phyloP scores from a whole-genome alignment of 1,284 basidiomycete genomes.

The Sporisorium reilianum region DNA sequence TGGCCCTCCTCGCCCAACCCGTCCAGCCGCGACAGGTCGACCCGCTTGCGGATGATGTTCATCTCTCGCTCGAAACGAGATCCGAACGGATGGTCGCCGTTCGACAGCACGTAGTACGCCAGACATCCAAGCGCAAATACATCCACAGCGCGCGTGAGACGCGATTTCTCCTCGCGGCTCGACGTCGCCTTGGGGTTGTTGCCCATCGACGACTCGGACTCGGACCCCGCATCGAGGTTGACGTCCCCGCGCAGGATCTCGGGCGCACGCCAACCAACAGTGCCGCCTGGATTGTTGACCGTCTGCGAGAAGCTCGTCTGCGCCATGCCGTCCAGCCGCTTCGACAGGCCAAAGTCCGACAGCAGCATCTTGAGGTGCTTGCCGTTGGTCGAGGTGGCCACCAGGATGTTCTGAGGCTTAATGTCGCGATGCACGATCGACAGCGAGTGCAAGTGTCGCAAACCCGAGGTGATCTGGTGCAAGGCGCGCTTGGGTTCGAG shows the following conservation, averaged over 20 bases:
- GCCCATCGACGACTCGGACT: conserved; percentile 51
- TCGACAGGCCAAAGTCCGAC: conserved; percentile 68
- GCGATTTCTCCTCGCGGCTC: conserved; percentile 46
- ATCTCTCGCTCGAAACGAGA: conserved; percentile 67
- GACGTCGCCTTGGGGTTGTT: conserved; percentile 26
- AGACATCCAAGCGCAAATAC: conserved; percentile 68
- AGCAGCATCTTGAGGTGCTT: conserved; percentile 65
- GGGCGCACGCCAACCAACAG: conserved; percentile 67
- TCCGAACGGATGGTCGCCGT: conserved; percentile 67
- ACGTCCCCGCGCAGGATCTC: conserved; percentile 65
- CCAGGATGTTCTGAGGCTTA: conserved; percentile 97
- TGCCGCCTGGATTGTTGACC: conserved; percentile 66
- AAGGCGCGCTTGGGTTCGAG: conserved; percentile 84
- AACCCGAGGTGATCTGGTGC: conserved; percentile 85
- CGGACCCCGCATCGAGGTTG: conserved; percentile 54
- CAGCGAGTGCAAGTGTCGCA: conserved; percentile 90
- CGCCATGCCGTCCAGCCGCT: conserved; percentile 64
- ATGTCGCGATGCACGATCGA: conserved; percentile 98
- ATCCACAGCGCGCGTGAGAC: conserved; percentile 66
- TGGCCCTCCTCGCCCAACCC: conserved; percentile 63
- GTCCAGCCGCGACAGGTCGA: conserved; percentile 57
- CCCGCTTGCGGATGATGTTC: conserved; percentile 62
- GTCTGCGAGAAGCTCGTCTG: conserved; percentile 68
- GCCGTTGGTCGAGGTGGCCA: conserved; percentile 70
- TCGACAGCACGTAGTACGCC: conserved; percentile 66